Conservation (phyloP, 2,329 filamentous ascomycete species). For the Sclerotinia glacialis region DNA sequence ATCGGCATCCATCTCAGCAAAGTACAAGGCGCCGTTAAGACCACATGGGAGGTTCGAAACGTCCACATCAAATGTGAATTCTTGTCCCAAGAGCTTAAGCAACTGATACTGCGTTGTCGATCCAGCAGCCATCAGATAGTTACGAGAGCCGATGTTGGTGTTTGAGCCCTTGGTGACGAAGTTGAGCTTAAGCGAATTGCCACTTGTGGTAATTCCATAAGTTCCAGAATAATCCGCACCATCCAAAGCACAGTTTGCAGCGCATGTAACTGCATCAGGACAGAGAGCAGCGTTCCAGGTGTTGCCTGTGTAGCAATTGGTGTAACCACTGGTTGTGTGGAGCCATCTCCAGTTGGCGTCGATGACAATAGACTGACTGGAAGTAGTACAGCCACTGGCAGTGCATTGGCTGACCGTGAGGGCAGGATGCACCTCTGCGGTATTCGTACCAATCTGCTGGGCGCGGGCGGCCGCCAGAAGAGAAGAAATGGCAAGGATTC, state of each 20-base stretch:
- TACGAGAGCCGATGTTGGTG: conserved; percentile 53
- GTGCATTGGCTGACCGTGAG: conserved; percentile 53
- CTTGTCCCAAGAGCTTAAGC: conserved; percentile 63
- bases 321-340: conserved; percentile 46
- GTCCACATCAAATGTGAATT: conserved; percentile 73
- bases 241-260: conserved; percentile 52
- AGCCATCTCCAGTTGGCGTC: conserved; percentile 61
- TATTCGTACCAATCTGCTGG: conserved; percentile 49
- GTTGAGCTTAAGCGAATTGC: conserved; percentile 52
- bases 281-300: conserved; percentile 45
- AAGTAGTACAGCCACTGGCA: conserved; percentile 47
- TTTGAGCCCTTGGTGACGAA: conserved; percentile 52
- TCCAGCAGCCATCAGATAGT: conserved; percentile 62
- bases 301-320: conserved; percentile 46
- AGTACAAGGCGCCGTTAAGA: conserved; percentile 70
- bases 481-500: conserved; percentile 44
- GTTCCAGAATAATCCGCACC: conserved; percentile 52
- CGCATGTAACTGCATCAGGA: conserved; percentile 46
- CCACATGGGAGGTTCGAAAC: conserved; percentile 67
- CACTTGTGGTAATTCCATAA: conserved; percentile 55
- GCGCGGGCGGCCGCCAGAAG: conserved; percentile 46
- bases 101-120: conserved; percentile 58
- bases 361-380: conserved; percentile 50
- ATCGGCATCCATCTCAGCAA: conserved; percentile 61
- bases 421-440: conserved; percentile 50